Evolutionary conservation across 2,329 filamentous ascomycete genomes (phyloP), one percentile per base, ranked within the genome.

Genomic region (Fusarium algeriense): DNA sequence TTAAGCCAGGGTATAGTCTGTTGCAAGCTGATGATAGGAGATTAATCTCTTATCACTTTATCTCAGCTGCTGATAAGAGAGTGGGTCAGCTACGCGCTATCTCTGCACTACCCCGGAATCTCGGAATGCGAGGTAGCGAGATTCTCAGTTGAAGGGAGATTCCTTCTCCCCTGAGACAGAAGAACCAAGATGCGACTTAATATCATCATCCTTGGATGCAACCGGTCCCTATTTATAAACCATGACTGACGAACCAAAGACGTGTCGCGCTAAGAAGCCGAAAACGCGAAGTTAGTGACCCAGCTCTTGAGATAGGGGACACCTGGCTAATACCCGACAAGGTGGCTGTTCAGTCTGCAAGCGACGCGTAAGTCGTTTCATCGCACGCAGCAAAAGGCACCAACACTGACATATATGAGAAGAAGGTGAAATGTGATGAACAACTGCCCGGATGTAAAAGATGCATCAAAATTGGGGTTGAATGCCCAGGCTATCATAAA

Each of bases 401-500:
- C 0, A 9, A 32, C 34, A 13, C 67, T 64, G 10, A 70, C 23
- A 17, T 13, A 14, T 7, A 2, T 23, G 32, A 6, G 19, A 5
- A 72, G 62, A 65, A 59, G 8, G n/a, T 73, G 19, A 73, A 73
- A 34, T 73, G 71, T 12, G 69, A 73, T 37, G 69, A 73, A 19
- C 41, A 44, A 17, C 17, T 57, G 7, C 69, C 69, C 3, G 60
- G 41, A 19, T 73, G 67, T 30, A 50, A 49, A 2, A 60, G 67
- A 46, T 73, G 69, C 19, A 43, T 53, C 10, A 73, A 65, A 9
- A 37, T 52, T 8, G 58, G 69, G 1, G 52, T 65, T 2, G 40
- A 66, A 32, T 73, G 69, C n/a, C 59, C 68, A 0, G 67, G 70
- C 20, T 73, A 73, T 20, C 19, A 57, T 23, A 61, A 61, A 13